Evolutionary conservation across 1,284 basidiomycete genomes (phyloP).

Genomic region (Ustilago tritici): DNA sequence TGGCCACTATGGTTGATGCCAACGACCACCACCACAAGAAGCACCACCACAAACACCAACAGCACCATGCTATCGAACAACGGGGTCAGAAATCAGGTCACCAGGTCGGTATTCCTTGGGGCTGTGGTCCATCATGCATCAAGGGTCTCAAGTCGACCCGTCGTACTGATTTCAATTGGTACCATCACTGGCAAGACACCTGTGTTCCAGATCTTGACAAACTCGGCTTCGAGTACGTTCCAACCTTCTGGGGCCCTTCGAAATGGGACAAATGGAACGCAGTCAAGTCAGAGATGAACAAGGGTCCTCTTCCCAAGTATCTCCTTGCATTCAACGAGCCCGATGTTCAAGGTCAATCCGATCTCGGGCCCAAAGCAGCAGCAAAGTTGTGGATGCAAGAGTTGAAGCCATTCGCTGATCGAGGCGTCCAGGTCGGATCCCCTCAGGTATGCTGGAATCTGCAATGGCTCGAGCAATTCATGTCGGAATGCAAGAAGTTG

Average conservation of each 20-base stretch:
- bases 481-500: conserved; percentile 49
- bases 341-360: conserved; percentile 59
- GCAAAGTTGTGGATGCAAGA: conserved; percentile 61
- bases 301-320: conserved; percentile 27
- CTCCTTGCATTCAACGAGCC: conserved; percentile 66
- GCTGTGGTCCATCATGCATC: conserved; percentile 36
- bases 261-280: conserved; percentile 56
- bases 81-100: conserved; percentile 1
- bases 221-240: conserved; percentile 58
- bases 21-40: conserved; percentile 22
- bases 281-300: conserved; percentile 48
- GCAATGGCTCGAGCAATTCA: conserved; percentile 63
- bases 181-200: conserved; percentile 60
- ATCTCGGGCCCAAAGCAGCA: conserved; percentile 53
- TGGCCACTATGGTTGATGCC: conserved; percentile 20
- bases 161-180: conserved; percentile 33
- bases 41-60: conserved; percentile 12
- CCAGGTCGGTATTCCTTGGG: conserved; percentile 51
- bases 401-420: conserved; percentile 57
- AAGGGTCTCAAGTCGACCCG: conserved; percentile 32
- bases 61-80: not conserved
- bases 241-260: conserved; percentile 62
- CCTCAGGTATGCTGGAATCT: conserved; percentile 66
- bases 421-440: conserved; percentile 59
- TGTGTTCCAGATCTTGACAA: conserved; percentile 36